Base-by-base conservation (phyloP, 2,329 filamentous ascomycete species). In the Colletotrichum scovillei region DNA sequence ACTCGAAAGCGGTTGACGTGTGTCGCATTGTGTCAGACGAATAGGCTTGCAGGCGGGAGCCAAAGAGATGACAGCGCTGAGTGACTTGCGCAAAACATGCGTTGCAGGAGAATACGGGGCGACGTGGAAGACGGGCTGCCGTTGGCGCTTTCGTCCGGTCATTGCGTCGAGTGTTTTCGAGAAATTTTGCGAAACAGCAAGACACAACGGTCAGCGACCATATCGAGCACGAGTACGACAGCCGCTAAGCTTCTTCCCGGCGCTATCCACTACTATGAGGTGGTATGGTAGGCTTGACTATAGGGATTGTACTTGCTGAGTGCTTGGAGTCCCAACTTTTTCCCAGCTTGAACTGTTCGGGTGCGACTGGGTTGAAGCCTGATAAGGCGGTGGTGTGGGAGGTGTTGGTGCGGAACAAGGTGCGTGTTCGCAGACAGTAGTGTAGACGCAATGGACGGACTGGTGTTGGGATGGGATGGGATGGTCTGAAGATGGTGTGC, bases 401-500 rank as follows among this genome's bases (percentile, higher is more conserved):
- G 63, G 69, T 72, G 69, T 38, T 68, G 63, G 52, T 28, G 52
- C 52, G 58, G 57, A 24, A 63, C 57, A 42, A 69, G 69, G 56
- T 38, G 58, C 30, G 53, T 72, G 69, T 69, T 72, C 53, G 63
- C 69, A 63, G 38, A 63, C 24, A 65, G 59, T 26, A 22, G 22
- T 22, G 22, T 22, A 1, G 59, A 62, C 32, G 56, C 8, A 14
- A 9, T 12, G 32, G 42, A 49, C 28, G 52, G 28, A 19, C 42
- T 63, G 38, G 26, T 68, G 38, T 53, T 63, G 69, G 52, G 69
- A 72, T 35, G 32, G 32, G 32, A 35, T 35, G 32, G 32, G 32
- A 12, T 56, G 69, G 69, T 52, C 69, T 38, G 57, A 67, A 72
- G 30, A 32, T 72, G 62, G 65, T 69, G 70, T 65, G 70, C 70